Percentiles rank a stretch among this genome's conserved stretches.
These are phyloP conservation scores for Amphirosellinia nigrospora DNA, from an alignment of 495 filamentous ascomycete genomes.

Conservation along the genomic window DNA sequence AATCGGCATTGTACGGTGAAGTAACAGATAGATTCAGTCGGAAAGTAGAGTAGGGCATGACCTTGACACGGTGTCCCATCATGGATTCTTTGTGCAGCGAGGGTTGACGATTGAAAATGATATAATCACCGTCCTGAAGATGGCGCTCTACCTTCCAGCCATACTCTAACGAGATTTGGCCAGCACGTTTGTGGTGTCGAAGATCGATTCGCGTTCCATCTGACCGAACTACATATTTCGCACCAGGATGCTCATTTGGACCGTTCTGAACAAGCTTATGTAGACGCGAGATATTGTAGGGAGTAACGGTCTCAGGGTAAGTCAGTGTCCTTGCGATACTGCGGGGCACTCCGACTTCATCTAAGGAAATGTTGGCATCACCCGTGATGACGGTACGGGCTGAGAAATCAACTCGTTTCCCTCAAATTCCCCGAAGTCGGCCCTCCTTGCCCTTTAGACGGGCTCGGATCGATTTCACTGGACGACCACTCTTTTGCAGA, in stretches of 20 bases:
- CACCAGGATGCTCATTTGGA: slow-evolving; percentile 92
- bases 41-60: slow-evolving; percentile 99
- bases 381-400: slow-evolving; percentile 99
- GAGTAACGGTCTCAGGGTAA: slow-evolving; percentile 96
- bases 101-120: slow-evolving; percentile 99
- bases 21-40: slow-evolving; percentile 96
- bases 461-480: slow-evolving; percentile 93
- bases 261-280: slow-evolving; percentile 89
- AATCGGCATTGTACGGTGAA: slow-evolving; percentile 98
- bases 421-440: slow-evolving; percentile 93
- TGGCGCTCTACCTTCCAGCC: slow-evolving; percentile 99
- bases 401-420: slow-evolving; percentile 99
- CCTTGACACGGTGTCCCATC: slow-evolving; percentile 97
- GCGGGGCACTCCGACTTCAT: slow-evolving; percentile 93
- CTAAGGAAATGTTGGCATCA: slow-evolving; percentile 92
- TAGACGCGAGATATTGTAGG: slow-evolving; percentile 94
- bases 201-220: slow-evolving; percentile 94
- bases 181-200: slow-evolving; percentile 84
- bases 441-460: slow-evolving; percentile 99
- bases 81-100: slow-evolving; percentile 99
- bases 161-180: slow-evolving; percentile 82
- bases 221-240: slow-evolving; percentile 90
- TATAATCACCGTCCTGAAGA: slow-evolving; percentile 92
- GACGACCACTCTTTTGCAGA: slow-evolving; percentile 92
- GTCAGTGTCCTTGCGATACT: slow-evolving; percentile 89